These are phyloP conservation scores for Aspergillus caelatus DNA, from an alignment of 2,329 filamentous ascomycete species.

Conservation along the genomic window DNA sequence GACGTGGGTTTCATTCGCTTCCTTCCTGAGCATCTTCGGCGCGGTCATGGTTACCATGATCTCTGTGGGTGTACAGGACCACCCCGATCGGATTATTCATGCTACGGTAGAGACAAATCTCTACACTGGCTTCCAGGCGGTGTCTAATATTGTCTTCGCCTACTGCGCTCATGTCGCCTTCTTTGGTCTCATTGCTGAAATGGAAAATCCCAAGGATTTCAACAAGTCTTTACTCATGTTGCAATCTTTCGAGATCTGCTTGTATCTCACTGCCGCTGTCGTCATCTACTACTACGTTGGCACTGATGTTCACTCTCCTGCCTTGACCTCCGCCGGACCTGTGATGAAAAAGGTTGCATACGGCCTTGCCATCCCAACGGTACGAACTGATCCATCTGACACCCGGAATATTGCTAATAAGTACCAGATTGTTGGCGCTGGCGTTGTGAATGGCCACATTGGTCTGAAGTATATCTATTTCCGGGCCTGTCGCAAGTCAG, in stretches of 20 bases:
- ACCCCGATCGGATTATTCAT: slow-evolving; percentile 38
- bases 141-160: slow-evolving; percentile 71
- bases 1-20: slow-evolving; percentile 62
- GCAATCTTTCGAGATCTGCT: slow-evolving; percentile 59
- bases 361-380: slow-evolving; percentile 61
- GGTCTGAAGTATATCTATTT: neutral
- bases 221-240: slow-evolving; percentile 64
- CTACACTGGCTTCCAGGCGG: slow-evolving; percentile 60
- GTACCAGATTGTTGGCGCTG: neutral
- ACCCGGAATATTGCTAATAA: neutral
- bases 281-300: slow-evolving; percentile 72
- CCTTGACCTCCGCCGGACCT: slow-evolving; percentile 63
- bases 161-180: slow-evolving; percentile 72
- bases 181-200: slow-evolving; percentile 67
- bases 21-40: slow-evolving; percentile 65
- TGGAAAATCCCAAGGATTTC: slow-evolving; percentile 63
- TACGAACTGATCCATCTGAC: neutral
- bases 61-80: slow-evolving; percentile 59
- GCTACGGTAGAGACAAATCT: slow-evolving; percentile 49
- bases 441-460: neutral
- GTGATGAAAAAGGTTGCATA: slow-evolving; percentile 66
- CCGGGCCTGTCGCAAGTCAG: neutral
- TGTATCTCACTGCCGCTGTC: slow-evolving; percentile 67
- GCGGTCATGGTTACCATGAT: slow-evolving; percentile 71
- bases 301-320: slow-evolving; percentile 62